A percentile compares a stretch with the other conserved stretches of the same genome.
Evolutionary conservation across 2,329 filamentous ascomycete genomes (phyloP).

Genomic region (Paraphoma chrysanthemicola): DNA sequence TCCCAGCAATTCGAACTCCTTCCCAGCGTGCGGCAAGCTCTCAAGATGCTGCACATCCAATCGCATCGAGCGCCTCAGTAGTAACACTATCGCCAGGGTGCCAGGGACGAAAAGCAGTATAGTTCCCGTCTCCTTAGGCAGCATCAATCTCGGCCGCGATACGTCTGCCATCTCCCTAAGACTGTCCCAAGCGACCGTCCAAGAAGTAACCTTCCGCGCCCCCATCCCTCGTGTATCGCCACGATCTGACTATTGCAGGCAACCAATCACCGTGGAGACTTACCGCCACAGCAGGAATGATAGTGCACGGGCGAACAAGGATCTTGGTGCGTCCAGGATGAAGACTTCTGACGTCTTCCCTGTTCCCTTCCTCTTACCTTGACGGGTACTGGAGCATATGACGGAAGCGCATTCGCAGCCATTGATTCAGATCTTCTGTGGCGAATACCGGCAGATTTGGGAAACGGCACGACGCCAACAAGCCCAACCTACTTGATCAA

Average conservation of each 20-base stretch:
- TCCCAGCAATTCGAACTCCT: not conserved
- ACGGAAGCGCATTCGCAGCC: slow-evolving; percentile 62
- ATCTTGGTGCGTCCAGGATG: slow-evolving; percentile 56
- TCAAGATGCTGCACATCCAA: too few species aligned
- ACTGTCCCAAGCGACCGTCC: not conserved
- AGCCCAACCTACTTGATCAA: slow-evolving; percentile 60
- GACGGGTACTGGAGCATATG: slow-evolving; percentile 71
- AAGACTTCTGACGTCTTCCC: slow-evolving; percentile 60
- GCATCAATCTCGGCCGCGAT: slow-evolving; percentile 54
- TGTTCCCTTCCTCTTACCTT: slow-evolving; percentile 64
- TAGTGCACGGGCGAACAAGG: slow-evolving; percentile 55
- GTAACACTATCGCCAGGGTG: not conserved
- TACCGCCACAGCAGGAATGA: slow-evolving; percentile 67
- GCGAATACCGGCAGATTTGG: slow-evolving; percentile 70
- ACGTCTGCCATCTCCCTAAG: slow-evolving; percentile 10
- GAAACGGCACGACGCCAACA: slow-evolving; percentile 65
- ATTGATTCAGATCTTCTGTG: slow-evolving; percentile 60
- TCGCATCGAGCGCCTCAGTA: too few species aligned
- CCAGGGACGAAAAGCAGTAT: slow-evolving; percentile 57
- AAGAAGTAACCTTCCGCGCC: not conserved
- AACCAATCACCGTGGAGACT: slow-evolving; percentile 79
- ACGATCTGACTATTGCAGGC: slow-evolving; percentile 51
- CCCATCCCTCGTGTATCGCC: not conserved
- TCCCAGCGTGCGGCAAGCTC: not conserved
- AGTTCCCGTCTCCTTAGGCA: slow-evolving; percentile 72